Evolutionary conservation across 2,329 filamentous ascomycete genomes (phyloP), one percentile per base, ranked within the genome.

Genomic region (Neofusicoccum sp.): DNA sequence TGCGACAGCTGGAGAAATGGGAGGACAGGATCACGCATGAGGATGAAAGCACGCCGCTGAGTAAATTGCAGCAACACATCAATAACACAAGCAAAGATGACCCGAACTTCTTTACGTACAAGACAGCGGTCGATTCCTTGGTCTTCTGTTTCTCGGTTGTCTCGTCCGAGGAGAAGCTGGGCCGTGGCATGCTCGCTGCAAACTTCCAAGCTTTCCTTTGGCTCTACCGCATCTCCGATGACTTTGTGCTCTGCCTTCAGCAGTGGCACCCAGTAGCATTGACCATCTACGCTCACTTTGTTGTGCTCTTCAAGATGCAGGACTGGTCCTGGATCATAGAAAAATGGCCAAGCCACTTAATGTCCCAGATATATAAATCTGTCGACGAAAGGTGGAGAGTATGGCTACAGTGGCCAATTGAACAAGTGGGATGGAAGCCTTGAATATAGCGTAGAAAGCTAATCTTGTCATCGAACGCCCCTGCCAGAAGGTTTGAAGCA

Each of bases 201-300:
- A 22, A 22, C 22, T 22, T 22, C 2, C 22, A 22, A 22, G 22
- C 22, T 22, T 62, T 63, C 37, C 33, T 54, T 3, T 63, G 61
- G 61, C 36, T 59, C 1, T 58, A 58, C 12, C 47, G 37, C 45
- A 29, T 63, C 14, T 59, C 52, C 2, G 61, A 63, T 12, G 52
- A 48, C 36, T 63, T 63, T 29, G 44, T 63, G 8, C 44, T 44
- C 6, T 49, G 45, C 29, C 52, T 59, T 2, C 54, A 43, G 52
- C 45, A 50, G 29, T n/a, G 36, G 3, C 44, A 63, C 29, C 61
- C 61, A 7, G 22, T 59, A 2, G 61, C 61, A 5, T 45, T 63
- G 1, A 36, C 56, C 52, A 31, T 63, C 16, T 58, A 59, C 31
- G 45, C 61, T 6, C 29, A 63, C 37, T 63, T 63, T 29, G 45